Conservation (phyloP, 192 early-diverging fungal genomes). For the Coemansia sp. region DNA sequence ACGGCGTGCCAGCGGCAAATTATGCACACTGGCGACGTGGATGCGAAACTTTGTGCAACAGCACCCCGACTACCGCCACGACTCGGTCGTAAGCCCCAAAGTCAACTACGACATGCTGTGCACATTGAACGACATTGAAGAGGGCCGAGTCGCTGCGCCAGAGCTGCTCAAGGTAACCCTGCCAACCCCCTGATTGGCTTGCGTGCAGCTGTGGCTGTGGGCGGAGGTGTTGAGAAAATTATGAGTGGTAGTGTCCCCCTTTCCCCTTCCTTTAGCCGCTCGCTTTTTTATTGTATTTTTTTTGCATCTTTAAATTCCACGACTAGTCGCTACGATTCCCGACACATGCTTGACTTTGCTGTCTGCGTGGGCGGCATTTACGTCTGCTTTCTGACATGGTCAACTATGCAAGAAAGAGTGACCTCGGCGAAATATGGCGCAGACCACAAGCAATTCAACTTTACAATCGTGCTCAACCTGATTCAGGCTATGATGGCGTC, state of each 20-base stretch:
- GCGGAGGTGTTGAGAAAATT: neutral
- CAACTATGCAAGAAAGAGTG: slow-evolving; percentile 89
- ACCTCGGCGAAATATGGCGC: slow-evolving; percentile 77
- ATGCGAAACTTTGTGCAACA: slow-evolving; percentile 80
- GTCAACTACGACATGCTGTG: slow-evolving; percentile 84
- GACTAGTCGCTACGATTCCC: neutral
- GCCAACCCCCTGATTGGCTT: neutral
- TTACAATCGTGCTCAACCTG: slow-evolving; percentile 89
- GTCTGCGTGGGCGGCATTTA: slow-evolving; percentile 85
- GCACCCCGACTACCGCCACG: slow-evolving; percentile 85
- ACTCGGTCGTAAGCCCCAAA: slow-evolving; percentile 79
- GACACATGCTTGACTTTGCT: slow-evolving; percentile 59
- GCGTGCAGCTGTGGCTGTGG: neutral
- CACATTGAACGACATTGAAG: slow-evolving; percentile 50
- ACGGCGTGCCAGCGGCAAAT: slow-evolving; percentile 73
- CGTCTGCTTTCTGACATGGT: slow-evolving; percentile 95
- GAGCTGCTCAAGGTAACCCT: slow-evolving; percentile 27
- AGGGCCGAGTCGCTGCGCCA: slow-evolving; percentile 32
- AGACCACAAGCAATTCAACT: slow-evolving; percentile 70
- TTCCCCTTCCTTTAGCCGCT: neutral
- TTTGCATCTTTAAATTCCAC: neutral
- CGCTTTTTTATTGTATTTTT: neutral
- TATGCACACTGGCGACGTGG: slow-evolving; percentile 88
- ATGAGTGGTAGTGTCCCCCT: neutral
- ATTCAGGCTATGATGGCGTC: slow-evolving; percentile 81